phyloP scores from a whole-genome alignment of 1,139 yeast genomes.

The Magnusiomyces starmeri region DNA sequence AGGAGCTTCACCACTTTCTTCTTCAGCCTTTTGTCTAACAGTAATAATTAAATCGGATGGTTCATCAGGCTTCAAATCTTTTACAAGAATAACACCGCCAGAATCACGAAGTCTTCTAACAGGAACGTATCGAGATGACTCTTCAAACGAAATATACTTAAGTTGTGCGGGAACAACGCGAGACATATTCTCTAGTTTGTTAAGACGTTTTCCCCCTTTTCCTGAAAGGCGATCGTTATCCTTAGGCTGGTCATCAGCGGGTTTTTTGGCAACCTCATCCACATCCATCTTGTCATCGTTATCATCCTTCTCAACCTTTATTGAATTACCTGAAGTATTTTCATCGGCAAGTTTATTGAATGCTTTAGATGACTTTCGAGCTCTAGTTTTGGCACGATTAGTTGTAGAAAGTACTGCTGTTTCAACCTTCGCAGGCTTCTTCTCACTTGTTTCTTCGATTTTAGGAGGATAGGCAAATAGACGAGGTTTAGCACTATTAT shows the following conservation, averaged over 20 bases:
- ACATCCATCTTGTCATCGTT: constrained; percentile 23
- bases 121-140: constrained; percentile 74
- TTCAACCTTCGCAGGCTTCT: constrained; percentile 81
- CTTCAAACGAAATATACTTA: constrained; percentile 69
- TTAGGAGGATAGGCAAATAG: constrained; percentile 87
- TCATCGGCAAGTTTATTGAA: constrained; percentile 39
- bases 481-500: constrained; percentile 75
- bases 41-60: constrained; percentile 69
- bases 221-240: constrained; percentile 37
- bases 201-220: constrained; percentile 27
- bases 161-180: constrained; percentile 91
- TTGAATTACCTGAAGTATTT: constrained; percentile 38
- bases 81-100: constrained; percentile 74
- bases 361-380: constrained; percentile 50
- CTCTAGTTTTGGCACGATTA: constrained; percentile 85
- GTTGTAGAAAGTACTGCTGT: constrained; percentile 95
- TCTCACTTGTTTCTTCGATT: constrained; percentile 69
- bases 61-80: constrained; percentile 63
- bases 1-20: constrained; percentile 62
- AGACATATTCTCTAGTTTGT: constrained; percentile 66
- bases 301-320: constrained; percentile 25
- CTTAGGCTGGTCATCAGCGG: constrained; percentile 14
- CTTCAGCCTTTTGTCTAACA: constrained; percentile 57
- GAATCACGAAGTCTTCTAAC: constrained; percentile 72
- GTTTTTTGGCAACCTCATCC: constrained; percentile 31